Evolutionary conservation across 2,329 filamentous ascomycete species (phyloP), one percentile per base, ranked within the genome.

Genomic region (Colletotrichum navitas): DNA sequence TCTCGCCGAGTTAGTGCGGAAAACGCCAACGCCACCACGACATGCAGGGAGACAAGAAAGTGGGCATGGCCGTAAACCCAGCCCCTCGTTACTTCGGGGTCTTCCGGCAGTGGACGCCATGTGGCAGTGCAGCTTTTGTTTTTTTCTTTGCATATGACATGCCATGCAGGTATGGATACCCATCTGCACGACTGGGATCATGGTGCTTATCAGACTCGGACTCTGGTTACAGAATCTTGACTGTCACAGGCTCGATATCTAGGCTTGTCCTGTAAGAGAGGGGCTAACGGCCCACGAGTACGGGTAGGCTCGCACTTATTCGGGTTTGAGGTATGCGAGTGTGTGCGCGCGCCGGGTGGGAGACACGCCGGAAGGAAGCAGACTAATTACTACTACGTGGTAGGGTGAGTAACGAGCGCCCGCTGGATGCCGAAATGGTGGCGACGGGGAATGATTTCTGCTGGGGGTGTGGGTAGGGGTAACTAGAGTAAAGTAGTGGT

Each of bases 171-270:
- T 36, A 39, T 24, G 52, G 12, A 54, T 29, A n/a, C n/a, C n/a
- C n/a, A 60, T 63, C 45, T 61, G 34, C 49, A 66, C 54, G 54
- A 65, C 63, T 32, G 49, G 63, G 63, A 36, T 58, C 58, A 36
- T 54, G 66, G 47, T 29, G 21, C 24, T 39, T 71, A 68, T 68
- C 65, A 59, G 54, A 51, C 54, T 52, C 43, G 34, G 62, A n/a
- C 26, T 49, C 26, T 61, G 43, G 26, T 71, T 65, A 71, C 68
- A 71, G 68, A 63, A 71, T 55, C 59, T 68, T 60, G 45, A 49
- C 18, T 63, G 68, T 71, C 68, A 71, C 65, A 71, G 52, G 54
- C 65, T 47, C 26, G 21, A 51, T 45, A 16, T 51, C 24, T 47
- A 10, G 47, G 41, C n/a, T 24, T 39, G 47, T 39, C 7, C 43